Evolutionary conservation across 441 rosid species (phyloP).

Genomic region (Pelargonium myrrhifolium): DNA sequence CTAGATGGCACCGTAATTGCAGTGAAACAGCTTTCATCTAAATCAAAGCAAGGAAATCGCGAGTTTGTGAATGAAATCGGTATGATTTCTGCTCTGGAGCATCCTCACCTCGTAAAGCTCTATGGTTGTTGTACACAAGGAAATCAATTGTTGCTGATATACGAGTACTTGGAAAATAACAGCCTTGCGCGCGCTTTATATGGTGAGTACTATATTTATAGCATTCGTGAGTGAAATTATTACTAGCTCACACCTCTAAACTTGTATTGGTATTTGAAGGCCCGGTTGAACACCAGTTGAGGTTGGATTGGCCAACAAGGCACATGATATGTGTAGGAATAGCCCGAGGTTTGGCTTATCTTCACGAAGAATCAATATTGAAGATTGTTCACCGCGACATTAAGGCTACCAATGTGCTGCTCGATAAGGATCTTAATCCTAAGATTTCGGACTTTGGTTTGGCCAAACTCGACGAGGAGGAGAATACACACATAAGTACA

Average conservation of each 20-base stretch:
- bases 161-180: slow-evolving; percentile 51
- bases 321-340: slow-evolving; percentile 36
- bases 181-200: slow-evolving; percentile 45
- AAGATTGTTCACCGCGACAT: slow-evolving; percentile 78
- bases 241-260: too few relatives aligned
- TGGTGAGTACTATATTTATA: too few relatives aligned
- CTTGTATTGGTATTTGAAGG: slow-evolving; percentile 12
- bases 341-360: slow-evolving; percentile 62
- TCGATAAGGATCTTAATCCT: slow-evolving; percentile 53
- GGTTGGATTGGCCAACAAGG: slow-evolving; percentile 38
- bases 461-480: slow-evolving; percentile 75
- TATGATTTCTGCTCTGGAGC: slow-evolving; percentile 42
- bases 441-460: slow-evolving; percentile 80
- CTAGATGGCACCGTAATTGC: slow-evolving; percentile 42
- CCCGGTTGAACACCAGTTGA: slow-evolving; percentile 23
- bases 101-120: slow-evolving; percentile 40
- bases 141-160: slow-evolving; percentile 38
- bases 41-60: slow-evolving; percentile 46
- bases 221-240: too few relatives aligned
- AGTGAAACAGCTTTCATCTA: slow-evolving; percentile 46
- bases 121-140: slow-evolving; percentile 45
- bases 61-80: slow-evolving; percentile 45
- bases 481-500: too few relatives aligned
- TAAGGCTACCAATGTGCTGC: slow-evolving; percentile 72
- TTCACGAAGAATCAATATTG: slow-evolving; percentile 61